Conservation (phyloP, 1,284 basidiomycete genomes). For the Xerocomus amazonicus region DNA sequence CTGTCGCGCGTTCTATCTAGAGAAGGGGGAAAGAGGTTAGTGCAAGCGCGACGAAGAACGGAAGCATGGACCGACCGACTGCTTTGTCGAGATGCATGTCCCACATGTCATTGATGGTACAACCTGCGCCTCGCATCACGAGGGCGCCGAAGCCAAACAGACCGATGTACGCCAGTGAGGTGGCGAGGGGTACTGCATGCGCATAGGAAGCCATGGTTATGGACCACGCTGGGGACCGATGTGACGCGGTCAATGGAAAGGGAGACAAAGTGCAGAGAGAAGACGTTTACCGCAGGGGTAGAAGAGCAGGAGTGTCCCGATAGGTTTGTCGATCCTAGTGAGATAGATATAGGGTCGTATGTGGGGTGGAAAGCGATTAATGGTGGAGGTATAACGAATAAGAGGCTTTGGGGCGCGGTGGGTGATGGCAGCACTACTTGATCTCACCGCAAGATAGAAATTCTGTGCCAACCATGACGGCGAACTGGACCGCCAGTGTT, state of each 20-base stretch:
- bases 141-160: constrained; percentile 90
- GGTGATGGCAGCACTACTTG: background rate
- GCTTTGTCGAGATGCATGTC: constrained; percentile 87
- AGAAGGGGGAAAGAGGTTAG: background rate
- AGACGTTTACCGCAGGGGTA: constrained; percentile 82
- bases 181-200: constrained; percentile 57
- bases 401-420: background rate
- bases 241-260: background rate
- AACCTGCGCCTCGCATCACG: constrained; percentile 97
- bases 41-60: too few relatives aligned
- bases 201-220: constrained; percentile 92
- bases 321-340: constrained; percentile 92
- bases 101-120: constrained; percentile 99
- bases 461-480: background rate
- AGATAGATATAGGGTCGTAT: constrained; percentile 81
- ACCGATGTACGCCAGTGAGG: constrained; percentile 70
- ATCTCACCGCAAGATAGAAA: background rate
- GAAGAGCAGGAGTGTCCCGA: constrained; percentile 87
- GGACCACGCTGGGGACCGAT: constrained; percentile 74
- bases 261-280: too few relatives aligned
- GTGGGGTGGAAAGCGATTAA: constrained; percentile 59
- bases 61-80: constrained; percentile 63
- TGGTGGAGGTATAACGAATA: constrained; percentile 19
- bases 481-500: constrained; percentile 1
- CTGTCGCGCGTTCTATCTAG: constrained; percentile 45